Base-by-base conservation (phyloP, 768 basidiomycete species). In the Scleroderma bovista region DNA sequence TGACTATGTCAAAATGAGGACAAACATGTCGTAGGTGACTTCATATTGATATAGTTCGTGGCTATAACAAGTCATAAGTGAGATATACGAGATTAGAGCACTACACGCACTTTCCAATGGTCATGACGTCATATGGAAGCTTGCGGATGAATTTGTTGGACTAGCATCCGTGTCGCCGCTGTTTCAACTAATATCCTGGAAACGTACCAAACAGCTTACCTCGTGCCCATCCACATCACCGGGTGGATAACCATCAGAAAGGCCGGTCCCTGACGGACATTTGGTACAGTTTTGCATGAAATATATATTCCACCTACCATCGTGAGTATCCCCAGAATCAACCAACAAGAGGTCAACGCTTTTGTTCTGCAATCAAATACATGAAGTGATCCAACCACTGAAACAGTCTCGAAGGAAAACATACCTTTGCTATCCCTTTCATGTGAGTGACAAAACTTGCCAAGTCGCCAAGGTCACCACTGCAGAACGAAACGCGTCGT, bases 331-430 rank as follows among this genome's bases (percentile, higher is more conserved):
- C 17, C 86, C 90, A 48, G 83, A 81, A 58, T 92, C 88, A 13
- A 93, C 80, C n/a, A 95, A 70, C 12, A 95, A 72, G 1, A 95
- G 76, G 64, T 94, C 93, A 19, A 90, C 87, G 36, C 86, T 83
- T 47, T 81, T 81, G 53, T 80, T 65, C 74, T 83, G 51, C 6
- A 43, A 26, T 43, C 10, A 22, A 4, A 43, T n/a, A 7, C 41
- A 43, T 43, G 16, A 43, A 42, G 4, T 8, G 13, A 16, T 6
- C 22, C 15, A 29, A 10, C 16, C 26, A 29, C 5, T n/a, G 13
- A 7, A 16, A 24, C 6, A 15, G 16, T 9, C 13, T 26, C 15
- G 7, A 26, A 8, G 15, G 24, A 23, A 6, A 11, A 54, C 72
- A 33, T 51, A 82, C 84, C 43, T 75, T 48, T 3, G 93, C 91